These are phyloP conservation scores for Calamus simplicifolius DNA, from an alignment of 176 grass and related monocot genomes.

Conservation along the genomic window DNA sequence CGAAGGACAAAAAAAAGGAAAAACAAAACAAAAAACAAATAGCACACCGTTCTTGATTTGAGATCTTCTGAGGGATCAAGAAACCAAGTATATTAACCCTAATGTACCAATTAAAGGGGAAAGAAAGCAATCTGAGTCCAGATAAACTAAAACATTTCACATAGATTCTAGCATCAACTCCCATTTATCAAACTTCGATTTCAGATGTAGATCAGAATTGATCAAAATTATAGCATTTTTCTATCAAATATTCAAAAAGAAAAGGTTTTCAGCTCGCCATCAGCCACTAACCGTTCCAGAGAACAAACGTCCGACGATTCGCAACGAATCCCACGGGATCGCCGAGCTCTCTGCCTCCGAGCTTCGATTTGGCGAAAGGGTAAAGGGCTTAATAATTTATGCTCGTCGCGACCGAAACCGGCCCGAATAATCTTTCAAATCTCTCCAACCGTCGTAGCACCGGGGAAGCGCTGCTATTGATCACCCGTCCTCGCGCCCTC, in stretches of 20 bases:
- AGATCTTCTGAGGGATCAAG: neutral
- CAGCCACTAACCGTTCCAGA: too few relatives aligned
- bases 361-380: too few relatives aligned
- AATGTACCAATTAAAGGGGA: constrained; percentile 5
- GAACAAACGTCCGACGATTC: too few relatives aligned
- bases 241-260: neutral
- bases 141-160: constrained; percentile 1
- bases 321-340: too few relatives aligned
- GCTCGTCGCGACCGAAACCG: too few relatives aligned
- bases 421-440: too few relatives aligned
- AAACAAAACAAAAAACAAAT: neutral
- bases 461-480: too few relatives aligned
- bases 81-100: constrained; percentile 1
- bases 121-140: constrained; percentile 1
- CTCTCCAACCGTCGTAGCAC: too few relatives aligned
- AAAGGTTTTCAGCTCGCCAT: neutral
- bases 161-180: neutral
- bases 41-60: constrained; percentile 5
- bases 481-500: too few relatives aligned
- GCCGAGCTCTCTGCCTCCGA: too few relatives aligned
- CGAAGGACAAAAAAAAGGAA: neutral
- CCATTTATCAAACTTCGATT: neutral
- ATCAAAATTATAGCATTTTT: neutral
- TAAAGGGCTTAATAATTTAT: too few relatives aligned
- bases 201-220: neutral